A percentile compares a stretch with the other conserved stretches of the same genome.
These are phyloP conservation scores for Paecilomyces dactylethromorphus DNA, from an alignment of 2,329 filamentous ascomycete genomes.

Conservation along the genomic window DNA sequence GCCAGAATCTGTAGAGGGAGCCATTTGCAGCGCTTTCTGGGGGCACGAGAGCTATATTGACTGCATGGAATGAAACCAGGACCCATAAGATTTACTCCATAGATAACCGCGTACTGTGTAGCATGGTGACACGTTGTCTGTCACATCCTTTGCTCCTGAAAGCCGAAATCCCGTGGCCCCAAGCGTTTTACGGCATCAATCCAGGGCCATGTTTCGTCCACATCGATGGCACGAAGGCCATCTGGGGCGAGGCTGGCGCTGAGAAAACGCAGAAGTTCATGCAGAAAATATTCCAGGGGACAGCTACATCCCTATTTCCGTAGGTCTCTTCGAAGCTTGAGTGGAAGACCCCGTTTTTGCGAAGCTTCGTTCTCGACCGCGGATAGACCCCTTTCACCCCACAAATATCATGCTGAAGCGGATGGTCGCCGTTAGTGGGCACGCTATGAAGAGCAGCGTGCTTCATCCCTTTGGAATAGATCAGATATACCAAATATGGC, in stretches of 20 bases:
- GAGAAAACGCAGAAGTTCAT: not conserved
- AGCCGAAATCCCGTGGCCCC: not conserved
- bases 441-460: not conserved
- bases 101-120: not conserved
- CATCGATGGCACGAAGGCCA: not conserved
- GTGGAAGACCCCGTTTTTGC: not conserved
- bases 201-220: not conserved
- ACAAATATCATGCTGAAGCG: not conserved
- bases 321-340: not conserved
- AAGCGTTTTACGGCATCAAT: not conserved
- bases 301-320: not conserved
- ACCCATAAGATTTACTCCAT: not conserved
- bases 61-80: not conserved
- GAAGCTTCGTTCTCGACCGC: not conserved
- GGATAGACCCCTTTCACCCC: not conserved
- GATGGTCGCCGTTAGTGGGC: not conserved
- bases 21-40: not conserved
- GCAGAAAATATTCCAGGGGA: not conserved
- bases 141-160: not conserved
- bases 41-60: not conserved
- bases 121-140: slow-evolving; percentile 1
- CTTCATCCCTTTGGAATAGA: not conserved
- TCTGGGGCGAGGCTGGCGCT: not conserved
- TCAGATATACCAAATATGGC: not conserved
- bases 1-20: too few species aligned